Percentiles rank a stretch among this genome's conserved stretches.
Evolutionary conservation across 306 rosid species (phyloP).

Genomic region (Styphnolobium japonicum): DNA sequence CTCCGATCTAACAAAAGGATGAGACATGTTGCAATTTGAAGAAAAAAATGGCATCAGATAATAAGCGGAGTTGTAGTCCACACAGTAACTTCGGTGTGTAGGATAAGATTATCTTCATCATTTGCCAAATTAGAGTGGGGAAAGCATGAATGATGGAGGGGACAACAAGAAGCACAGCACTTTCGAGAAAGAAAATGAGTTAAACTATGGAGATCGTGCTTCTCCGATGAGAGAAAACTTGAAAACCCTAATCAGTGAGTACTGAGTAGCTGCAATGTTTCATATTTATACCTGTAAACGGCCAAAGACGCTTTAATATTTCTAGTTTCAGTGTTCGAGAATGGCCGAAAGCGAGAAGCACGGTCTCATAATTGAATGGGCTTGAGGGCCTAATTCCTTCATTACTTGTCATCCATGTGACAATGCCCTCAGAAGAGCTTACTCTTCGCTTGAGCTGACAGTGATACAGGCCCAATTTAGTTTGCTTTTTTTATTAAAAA

Average conservation of each 20-base stretch:
- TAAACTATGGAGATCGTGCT: too few species aligned
- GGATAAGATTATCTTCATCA: constrained; percentile 38
- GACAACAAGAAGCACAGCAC: neutral
- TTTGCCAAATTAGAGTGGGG: constrained; percentile 7
- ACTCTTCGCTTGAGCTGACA: neutral
- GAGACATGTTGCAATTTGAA: neutral
- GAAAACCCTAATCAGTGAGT: constrained; percentile 17
- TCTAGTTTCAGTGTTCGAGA: neutral
- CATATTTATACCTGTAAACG: constrained; percentile 6
- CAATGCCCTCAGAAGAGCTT: too few species aligned
- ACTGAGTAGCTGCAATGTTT: neutral
- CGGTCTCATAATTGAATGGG: neutral
- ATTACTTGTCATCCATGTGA: too few species aligned
- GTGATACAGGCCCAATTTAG: neutral
- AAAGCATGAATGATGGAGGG: neutral
- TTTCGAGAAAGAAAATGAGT: neutral
- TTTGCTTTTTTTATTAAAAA: neutral
- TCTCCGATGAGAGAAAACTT: neutral
- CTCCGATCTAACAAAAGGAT: neutral
- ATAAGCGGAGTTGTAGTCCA: constrained; percentile 42
- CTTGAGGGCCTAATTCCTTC: neutral
- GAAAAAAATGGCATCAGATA: constrained; percentile 35
- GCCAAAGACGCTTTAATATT: neutral
- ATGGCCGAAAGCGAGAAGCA: neutral
- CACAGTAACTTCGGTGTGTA: constrained; percentile 41